Evolutionary conservation across 805 yeast genomes (phyloP), one percentile per base, ranked within the genome.

Genomic region (Kodamaea hsintzibuensis): DNA sequence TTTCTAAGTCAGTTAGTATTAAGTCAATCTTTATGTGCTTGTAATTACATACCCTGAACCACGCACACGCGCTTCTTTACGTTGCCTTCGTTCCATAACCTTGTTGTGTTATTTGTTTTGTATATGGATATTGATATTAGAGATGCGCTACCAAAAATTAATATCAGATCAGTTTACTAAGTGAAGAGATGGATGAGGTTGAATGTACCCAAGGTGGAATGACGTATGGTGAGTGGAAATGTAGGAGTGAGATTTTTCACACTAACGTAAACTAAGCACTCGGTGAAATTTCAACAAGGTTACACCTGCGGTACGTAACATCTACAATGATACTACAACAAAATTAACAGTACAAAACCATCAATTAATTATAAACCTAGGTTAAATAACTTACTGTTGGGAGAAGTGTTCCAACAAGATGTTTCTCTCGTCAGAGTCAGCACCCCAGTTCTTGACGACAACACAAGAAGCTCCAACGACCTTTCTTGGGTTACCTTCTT

Each of bases 391-490:
- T 81, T 88, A 85, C 80, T 89, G 91, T 76, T 88, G 89, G 71
- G 96, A 86, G 82, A 93, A 91, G 86, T 91, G 92, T 81, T 91
- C 96, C 80, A 95, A 85, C 78, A 95, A 86, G 81, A 90, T 88
- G 84, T 85, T 82, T 84, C 98, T 91, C 84, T 93, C 99, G 74
- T 86, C 93, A 71, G 98, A 88, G 82, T 91, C 97, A 76, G 91
- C 96, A 91, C 99, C 99, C 98, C 98, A 95, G 96, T 91, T 88
- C 87, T 89, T 92, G 86, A 95, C 90, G 72, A 95, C 99, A 76
- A 93, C 98, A 82, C 96, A 93, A 71, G 98, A 92, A 81, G 97
- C 96, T 83, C 99, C 99, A 78, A 95, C 99, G 72, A 95, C 98
- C 91, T 95, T 95, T 86, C 98, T 91, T 82, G 98, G 97, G 85